Base-by-base conservation (phyloP, 345 rosid genomes). In the Clarkia xantiana region DNA sequence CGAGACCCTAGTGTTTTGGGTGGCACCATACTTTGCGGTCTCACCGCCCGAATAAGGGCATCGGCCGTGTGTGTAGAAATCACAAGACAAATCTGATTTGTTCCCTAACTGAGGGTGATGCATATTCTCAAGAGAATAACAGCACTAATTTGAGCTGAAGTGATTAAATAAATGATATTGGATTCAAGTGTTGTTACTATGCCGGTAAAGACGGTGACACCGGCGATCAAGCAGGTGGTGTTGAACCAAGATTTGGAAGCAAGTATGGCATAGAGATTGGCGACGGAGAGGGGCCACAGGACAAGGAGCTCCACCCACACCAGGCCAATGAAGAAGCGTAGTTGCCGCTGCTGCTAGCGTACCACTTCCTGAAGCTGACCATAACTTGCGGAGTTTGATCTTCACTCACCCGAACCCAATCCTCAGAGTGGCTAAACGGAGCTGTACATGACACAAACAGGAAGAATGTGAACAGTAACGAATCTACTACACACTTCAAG, bases 201-300 rank as follows among this genome's bases (percentile, higher is more conserved):
- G 47, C 79, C 54, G 54, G 94, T 71, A 6, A 69, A 42, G 41
- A 62, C 17, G 16, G 86, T 79, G 67, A 66, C 79, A 44, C 94
- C 97, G 48, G 70, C 71, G 56, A 81, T 45, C 64, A 90, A 65
- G 71, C 91, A 90, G 15, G 94, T 77, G 55, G 84, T 90, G 63
- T 51, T 58, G 36, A 74, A 58, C 95, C 94, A 86, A 18, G 86
- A 50, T 55, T 73, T 81, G 15, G 78, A 61, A 14, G 75, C 52
- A 22, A 76, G 46, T 55, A 86, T 58, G 1, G 66, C 91, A 47
- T 67, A 81, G 18, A 79, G 52, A 50, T 69, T 82, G 36, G 73
- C 48, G 36, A 85, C 40, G 5, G 80, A 60, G 47, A 85, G 94
- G 3, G 97, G 94, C 94, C 94, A 82, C 5, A 66, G 74, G 49